Percentiles rank a stretch among this genome's conserved stretches.
These are phyloP conservation scores for Coemansia sp. DNA, from an alignment of 192 early-diverging fungal species.

Conservation along the genomic window DNA sequence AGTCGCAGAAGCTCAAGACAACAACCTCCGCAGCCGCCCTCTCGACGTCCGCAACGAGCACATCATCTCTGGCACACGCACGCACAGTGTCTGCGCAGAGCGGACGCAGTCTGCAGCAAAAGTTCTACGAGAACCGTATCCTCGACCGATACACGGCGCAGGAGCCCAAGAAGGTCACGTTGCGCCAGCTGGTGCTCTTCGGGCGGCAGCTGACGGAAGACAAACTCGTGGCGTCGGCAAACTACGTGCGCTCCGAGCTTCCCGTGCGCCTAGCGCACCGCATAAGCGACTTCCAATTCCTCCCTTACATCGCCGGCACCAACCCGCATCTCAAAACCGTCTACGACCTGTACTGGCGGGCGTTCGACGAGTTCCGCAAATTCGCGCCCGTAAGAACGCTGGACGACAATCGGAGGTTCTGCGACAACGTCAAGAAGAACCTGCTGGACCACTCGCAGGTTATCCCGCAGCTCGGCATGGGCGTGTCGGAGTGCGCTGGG, in stretches of 20 bases:
- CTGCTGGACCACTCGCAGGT: conserved; percentile 80
- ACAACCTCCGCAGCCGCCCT: conserved; percentile 4
- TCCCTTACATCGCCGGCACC: conserved; percentile 91
- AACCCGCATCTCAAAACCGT: conserved; percentile 85
- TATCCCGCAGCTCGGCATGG: conserved; percentile 86
- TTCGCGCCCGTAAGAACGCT: conserved; percentile 70
- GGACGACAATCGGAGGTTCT: conserved; percentile 80
- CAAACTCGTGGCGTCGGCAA: conserved; percentile 79
- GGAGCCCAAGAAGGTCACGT: conserved; percentile 73
- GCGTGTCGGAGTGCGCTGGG: conserved; percentile 74
- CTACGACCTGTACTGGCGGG: conserved; percentile 91
- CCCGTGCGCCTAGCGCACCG: conserved; percentile 88
- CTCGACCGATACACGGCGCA: conserved; percentile 83
- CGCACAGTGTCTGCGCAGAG: conserved; percentile 19
- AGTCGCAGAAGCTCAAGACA: conserved; percentile 14
- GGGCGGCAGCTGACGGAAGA: conserved; percentile 83
- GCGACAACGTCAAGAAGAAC: conserved; percentile 67
- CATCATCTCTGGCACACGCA: conserved; percentile 3
- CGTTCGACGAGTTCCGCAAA: conserved; percentile 78
- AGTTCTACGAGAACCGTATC: conserved; percentile 91
- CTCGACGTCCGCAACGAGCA: background rate
- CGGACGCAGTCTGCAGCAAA: conserved; percentile 54
- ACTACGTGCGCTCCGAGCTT: conserved; percentile 88
- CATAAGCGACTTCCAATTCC: conserved; percentile 87
- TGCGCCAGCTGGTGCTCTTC: conserved; percentile 89